Percentiles rank a stretch among this genome's conserved stretches.
These are phyloP conservation scores for Cystofilobasidium bisporidii DNA, from an alignment of 768 basidiomycete species.

Conservation along the genomic window DNA sequence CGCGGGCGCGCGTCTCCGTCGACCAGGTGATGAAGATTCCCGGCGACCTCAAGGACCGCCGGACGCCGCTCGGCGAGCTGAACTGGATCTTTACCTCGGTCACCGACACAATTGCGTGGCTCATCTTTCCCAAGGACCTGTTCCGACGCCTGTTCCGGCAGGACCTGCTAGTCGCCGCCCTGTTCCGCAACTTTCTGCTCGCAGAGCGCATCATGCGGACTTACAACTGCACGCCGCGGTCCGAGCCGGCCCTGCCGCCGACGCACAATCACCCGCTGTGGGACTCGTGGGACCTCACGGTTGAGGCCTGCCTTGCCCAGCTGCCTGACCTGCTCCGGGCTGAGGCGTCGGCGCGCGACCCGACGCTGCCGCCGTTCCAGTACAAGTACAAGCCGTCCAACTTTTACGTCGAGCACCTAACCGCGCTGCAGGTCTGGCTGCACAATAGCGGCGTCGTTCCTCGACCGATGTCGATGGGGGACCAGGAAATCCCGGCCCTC, in stretches of 20 bases:
- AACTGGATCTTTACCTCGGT: conserved; percentile 99
- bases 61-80: conserved; percentile 94
- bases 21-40: conserved; percentile 94
- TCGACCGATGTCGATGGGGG: conserved; percentile 13
- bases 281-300: conserved; percentile 95
- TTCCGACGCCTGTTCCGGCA: conserved; percentile 91
- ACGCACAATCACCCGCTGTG: conserved; percentile 96
- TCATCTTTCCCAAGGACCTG: conserved; percentile 82
- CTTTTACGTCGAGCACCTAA: conserved; percentile 93
- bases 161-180: conserved; percentile 86
- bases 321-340: conserved; percentile 64
- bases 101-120: conserved; percentile 99
- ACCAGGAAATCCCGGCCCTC: neutral
- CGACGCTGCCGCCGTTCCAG: conserved; percentile 50
- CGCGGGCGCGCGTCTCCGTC: conserved; percentile 42
- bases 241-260: conserved; percentile 77
- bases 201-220: conserved; percentile 97
- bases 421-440: conserved; percentile 97
- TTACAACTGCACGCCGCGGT: conserved; percentile 93
- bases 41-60: conserved; percentile 89
- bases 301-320: conserved; percentile 86
- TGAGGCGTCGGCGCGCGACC: conserved; percentile 36
- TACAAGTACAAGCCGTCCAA: conserved; percentile 63
- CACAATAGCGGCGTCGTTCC: conserved; percentile 57
- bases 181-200: conserved; percentile 93